A percentile compares a stretch with the other conserved stretches of the same genome.
phyloP scores from a whole-genome alignment of 176 grass and related monocot species.

The Cocos nucifera region DNA sequence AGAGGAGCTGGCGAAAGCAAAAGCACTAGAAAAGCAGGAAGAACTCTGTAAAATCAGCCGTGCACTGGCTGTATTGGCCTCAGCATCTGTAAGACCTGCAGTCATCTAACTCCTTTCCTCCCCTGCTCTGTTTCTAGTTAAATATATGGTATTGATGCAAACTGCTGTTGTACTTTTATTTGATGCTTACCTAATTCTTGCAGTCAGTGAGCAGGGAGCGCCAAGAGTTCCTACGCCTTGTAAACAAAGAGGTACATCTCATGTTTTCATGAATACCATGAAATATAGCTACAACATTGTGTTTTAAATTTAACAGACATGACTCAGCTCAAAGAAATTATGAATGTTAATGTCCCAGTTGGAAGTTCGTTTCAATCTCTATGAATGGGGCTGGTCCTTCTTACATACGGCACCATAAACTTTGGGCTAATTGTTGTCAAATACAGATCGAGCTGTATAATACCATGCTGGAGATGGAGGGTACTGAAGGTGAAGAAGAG shows the following conservation, averaged over 20 bases:
- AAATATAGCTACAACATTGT: not conserved
- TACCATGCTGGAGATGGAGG: slow-evolving; percentile 67
- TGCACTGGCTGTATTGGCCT: slow-evolving; percentile 77
- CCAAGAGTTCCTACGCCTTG: slow-evolving; percentile 83
- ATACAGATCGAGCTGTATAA: slow-evolving; percentile 94
- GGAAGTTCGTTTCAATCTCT: not conserved
- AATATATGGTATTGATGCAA: slow-evolving; percentile 12
- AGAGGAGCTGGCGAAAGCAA: slow-evolving; percentile 49
- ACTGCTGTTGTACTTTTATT: slow-evolving; percentile 15
- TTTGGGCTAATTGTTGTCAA: not conserved
- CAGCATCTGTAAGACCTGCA: slow-evolving; percentile 65
- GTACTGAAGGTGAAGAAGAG: slow-evolving; percentile 86
- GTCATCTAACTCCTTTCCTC: slow-evolving; percentile 10
- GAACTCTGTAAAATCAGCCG: slow-evolving; percentile 67
- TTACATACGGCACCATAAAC: no score
- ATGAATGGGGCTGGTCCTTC: not conserved
- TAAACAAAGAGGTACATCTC: slow-evolving; percentile 78
- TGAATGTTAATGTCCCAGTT: slow-evolving; percentile 2
- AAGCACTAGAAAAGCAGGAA: slow-evolving; percentile 53
- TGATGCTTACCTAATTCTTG: slow-evolving; percentile 23
- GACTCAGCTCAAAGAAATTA: slow-evolving; percentile 1
- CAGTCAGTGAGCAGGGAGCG: slow-evolving; percentile 87
- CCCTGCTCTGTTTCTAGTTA: slow-evolving; percentile 6
- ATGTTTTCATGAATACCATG: not conserved
- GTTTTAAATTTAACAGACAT: no score